Evolutionary conservation across 2,329 filamentous ascomycete genomes (phyloP), one percentile per base, ranked within the genome.

Genomic region (Colletotrichum lentis): DNA sequence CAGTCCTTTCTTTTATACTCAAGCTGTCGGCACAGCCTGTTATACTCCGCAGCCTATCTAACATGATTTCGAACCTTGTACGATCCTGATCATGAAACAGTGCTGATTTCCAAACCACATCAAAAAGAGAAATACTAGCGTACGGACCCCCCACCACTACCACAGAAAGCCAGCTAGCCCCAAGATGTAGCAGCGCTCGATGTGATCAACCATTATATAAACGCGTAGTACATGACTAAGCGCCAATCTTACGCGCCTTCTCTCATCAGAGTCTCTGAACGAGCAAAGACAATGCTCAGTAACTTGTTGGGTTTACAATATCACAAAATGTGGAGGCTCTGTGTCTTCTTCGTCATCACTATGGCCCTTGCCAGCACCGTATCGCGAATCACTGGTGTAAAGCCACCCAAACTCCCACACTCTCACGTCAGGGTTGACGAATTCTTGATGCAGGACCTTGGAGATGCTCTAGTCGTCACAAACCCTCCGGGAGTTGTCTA

Each of bases 401-500:
- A 27, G 24, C 24, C 24, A 27, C 24, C 24, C 22, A 70, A 3
- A 35, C 16, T 52, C 35, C 47, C 20, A 24, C 20, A 20, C 49
- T 20, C 11, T n/a, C n/a, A 1, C 11, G 18, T 22, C 4, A 22
- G 24, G 14, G 35, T 43, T 61, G n/a, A 62, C 58, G 12, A 47
- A 18, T 18, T 54, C 18, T 16, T 24, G 11, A 31, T 20, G 63
- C 63, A 81, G 78, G 41, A 77, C 62, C 76, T 82, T n/a, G 81
- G 80, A 58, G 81, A 87, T 72, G 88, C 89, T 47, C 76, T 81
- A 14, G 75, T 83, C 49, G 77, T 74, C n/a, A 80, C 85, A 77
- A 92, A 92, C 78, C 86, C 88, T 2, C 67, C 76, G 3, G 84
- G 84, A 37, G 78, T 81, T 37, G 75, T 80, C 41, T 91, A 87